Conservation (phyloP, 352 stramenopile genomes). For the Phytophthora ramorum region DNA sequence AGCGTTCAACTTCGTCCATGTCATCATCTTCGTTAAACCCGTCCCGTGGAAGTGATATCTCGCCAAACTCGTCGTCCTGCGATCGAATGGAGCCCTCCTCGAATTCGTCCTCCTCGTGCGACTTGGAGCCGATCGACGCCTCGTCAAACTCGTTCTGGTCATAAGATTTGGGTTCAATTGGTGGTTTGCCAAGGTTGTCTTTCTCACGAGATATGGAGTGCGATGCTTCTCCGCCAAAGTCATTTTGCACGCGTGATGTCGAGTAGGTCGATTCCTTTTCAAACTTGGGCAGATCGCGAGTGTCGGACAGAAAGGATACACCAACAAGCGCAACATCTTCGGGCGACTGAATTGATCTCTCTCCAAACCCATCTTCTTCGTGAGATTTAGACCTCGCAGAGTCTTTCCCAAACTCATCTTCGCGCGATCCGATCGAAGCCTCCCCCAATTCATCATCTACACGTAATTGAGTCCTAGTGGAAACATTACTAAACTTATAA, state of each 20-base stretch:
- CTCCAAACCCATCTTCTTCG: constrained; percentile 7
- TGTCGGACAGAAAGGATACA: neutral
- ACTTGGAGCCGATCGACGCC: neutral
- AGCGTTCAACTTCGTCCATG: constrained; percentile 38
- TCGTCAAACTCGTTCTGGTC: constrained; percentile 9
- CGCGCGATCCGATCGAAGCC: neutral
- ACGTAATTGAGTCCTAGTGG: too few relatives aligned
- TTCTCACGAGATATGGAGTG: constrained; percentile 1
- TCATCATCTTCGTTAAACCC: constrained; percentile 29
- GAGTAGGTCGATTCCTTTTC: neutral
- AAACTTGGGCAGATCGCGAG: neutral
- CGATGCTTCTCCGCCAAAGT: neutral
- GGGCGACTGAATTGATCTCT: neutral
- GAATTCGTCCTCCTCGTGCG: constrained; percentile 2
- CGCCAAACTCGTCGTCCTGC: constrained; percentile 10
- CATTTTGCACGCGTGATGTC: neutral
- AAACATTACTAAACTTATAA: too few relatives aligned
- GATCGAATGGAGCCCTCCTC: neutral
- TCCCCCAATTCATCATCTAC: constrained; percentile 10
- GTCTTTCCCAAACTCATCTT: constrained; percentile 12
- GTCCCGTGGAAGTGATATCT: neutral
- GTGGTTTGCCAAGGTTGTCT: neutral
- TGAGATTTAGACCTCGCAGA: neutral
- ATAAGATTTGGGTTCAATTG: neutral
- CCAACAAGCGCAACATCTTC: neutral